Base-by-base conservation (phyloP, 202 grass and related monocot species). In the Cymbopogon flexuosus region DNA sequence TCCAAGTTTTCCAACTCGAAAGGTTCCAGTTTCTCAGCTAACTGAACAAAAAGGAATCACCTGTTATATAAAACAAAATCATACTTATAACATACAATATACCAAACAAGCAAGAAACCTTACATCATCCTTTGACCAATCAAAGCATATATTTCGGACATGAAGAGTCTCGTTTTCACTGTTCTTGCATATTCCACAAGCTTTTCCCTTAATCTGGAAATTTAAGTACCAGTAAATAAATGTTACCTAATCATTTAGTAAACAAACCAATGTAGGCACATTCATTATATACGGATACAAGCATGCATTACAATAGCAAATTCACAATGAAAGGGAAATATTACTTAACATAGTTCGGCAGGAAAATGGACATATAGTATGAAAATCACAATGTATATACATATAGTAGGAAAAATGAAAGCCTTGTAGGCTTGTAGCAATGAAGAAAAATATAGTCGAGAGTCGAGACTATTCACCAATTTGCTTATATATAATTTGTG, bases 41-140 rank as follows among this genome's bases (percentile, higher is more conserved):
- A 75, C 89, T 91, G 81, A 63, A 88, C 54, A 88, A 10, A 10
- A 70, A 84, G 45, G 43, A 39, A 73, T 52, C 27, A 67, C 45
- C 10, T 14, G 22, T 82, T 85, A 82, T 8, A 29, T 21, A 82
- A 70, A 85, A 81, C 2, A 69, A 76, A 57, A 85, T 68, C 14
- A 69, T 63, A 34, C 49, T 74, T 73, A 22, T 13, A 73, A 69
- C 61, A 81, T 62, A 62, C 27, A 35, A 10, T 29, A 60, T 76
- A 70, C 36, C 9, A 68, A 77, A 34, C 68, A 81, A 87, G 61
- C 33, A 82, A 64, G 67, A 51, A 67, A 63, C 41, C 54, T 59
- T 85, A 91, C 89, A 40, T 91, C 82, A 82, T 88, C 68, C 78
- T 82, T 82, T 79, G 85, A 78, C 89, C 89, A 91, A 75, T 87